phyloP scores from a whole-genome alignment of 805 yeast species.

The Nakazawaea wickerhamii region DNA sequence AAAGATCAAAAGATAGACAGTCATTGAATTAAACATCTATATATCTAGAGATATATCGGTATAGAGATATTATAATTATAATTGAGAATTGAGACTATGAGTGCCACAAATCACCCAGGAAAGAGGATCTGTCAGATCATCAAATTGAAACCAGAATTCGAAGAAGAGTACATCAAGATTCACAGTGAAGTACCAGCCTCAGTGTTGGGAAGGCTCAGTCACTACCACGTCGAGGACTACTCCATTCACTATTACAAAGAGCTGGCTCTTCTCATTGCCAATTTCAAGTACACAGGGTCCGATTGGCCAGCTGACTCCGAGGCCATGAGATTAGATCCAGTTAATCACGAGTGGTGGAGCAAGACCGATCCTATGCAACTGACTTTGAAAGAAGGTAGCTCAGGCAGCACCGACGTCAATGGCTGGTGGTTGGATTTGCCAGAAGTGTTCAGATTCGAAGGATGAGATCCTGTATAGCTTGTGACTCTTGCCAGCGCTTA shows the following conservation, averaged over 20 bases:
- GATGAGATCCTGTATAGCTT: background rate
- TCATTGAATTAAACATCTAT: too few relatives aligned
- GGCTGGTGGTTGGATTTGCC: constrained; percentile 36
- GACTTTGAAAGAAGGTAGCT: constrained; percentile 29
- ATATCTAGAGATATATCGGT: too few relatives aligned
- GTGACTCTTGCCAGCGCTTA: background rate
- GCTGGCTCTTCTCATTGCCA: constrained; percentile 28
- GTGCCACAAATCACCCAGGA: constrained; percentile 26
- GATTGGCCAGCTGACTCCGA: constrained; percentile 31
- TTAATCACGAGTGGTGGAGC: constrained; percentile 35
- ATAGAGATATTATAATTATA: too few relatives aligned
- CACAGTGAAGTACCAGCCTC: constrained; percentile 28
- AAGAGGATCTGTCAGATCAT: constrained; percentile 34
- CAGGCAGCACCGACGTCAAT: constrained; percentile 30
- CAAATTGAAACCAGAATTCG: constrained; percentile 31
- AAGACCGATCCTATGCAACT: constrained; percentile 36
- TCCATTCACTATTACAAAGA: constrained; percentile 31
- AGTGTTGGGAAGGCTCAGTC: constrained; percentile 27
- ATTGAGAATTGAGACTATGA: too few relatives aligned
- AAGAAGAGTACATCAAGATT: constrained; percentile 31
- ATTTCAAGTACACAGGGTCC: constrained; percentile 33
- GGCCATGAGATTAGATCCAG: constrained; percentile 28
- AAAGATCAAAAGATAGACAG: too few relatives aligned
- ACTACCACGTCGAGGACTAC: constrained; percentile 36
- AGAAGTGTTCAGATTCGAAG: constrained; percentile 34